Evolutionary conservation across 176 grass and related monocot species (phyloP).

Genomic region (Musa beccarii): DNA sequence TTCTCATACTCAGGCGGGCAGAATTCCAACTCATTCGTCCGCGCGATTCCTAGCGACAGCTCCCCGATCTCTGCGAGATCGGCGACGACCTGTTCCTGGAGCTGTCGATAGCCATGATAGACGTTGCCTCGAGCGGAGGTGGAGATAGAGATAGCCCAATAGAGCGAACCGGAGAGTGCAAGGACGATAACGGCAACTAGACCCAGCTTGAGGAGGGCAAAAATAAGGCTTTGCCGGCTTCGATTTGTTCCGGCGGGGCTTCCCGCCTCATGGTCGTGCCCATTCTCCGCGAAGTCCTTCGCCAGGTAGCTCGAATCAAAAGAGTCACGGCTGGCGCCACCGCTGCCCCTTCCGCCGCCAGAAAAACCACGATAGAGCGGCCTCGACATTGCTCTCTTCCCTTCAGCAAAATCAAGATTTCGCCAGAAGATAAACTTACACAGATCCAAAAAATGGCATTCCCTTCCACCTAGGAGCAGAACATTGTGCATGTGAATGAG

Average conservation of each 20-base stretch:
- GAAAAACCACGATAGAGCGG: slow-evolving; percentile 68
- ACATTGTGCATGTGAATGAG: neutral
- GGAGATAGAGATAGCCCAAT: slow-evolving; percentile 65
- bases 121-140: slow-evolving; percentile 18
- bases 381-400: slow-evolving; percentile 46
- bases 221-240: slow-evolving; percentile 34
- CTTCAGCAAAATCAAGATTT: slow-evolving; percentile 12
- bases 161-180: slow-evolving; percentile 48
- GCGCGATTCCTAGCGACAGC: slow-evolving; percentile 55
- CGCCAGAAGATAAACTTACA: slow-evolving; percentile 2
- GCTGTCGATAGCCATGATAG: slow-evolving; percentile 50
- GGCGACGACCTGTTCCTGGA: slow-evolving; percentile 76
- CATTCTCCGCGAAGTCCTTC: slow-evolving; percentile 58
- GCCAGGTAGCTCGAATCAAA: slow-evolving; percentile 33
- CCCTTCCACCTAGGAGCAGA: neutral
- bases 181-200: slow-evolving; percentile 31
- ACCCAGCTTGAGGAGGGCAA: slow-evolving; percentile 42
- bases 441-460: slow-evolving; percentile 2
- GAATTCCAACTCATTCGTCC: slow-evolving; percentile 53
- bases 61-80: slow-evolving; percentile 75
- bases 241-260: slow-evolving; percentile 6
- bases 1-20: slow-evolving; percentile 55
- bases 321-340: slow-evolving; percentile 8
- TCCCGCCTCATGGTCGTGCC: slow-evolving; percentile 26
- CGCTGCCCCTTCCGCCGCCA: slow-evolving; percentile 23